Evolutionary conservation across 2,329 filamentous ascomycete genomes (phyloP).

Genomic region (Scedosporium minutisporum): DNA sequence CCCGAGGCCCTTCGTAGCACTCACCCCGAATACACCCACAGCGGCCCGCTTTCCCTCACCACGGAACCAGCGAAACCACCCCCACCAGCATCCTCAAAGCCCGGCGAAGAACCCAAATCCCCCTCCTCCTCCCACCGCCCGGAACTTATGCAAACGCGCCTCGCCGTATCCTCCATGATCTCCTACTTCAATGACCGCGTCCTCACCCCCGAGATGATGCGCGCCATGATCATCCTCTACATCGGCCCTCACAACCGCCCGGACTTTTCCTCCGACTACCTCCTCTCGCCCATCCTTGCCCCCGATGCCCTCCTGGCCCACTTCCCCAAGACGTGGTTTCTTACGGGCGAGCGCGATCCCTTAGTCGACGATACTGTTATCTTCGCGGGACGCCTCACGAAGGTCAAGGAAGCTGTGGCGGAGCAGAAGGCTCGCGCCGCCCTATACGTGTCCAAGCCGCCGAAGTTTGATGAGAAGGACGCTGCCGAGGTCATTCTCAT

Average conservation of each 20-base stretch:
- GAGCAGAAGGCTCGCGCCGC: constrained; percentile 9
- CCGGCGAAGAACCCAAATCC: background rate
- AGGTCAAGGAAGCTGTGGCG: constrained; percentile 55
- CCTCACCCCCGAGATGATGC: constrained; percentile 95
- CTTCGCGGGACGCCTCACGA: constrained; percentile 79
- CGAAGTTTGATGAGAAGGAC: constrained; percentile 30
- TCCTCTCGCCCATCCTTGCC: constrained; percentile 81
- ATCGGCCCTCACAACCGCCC: constrained; percentile 88
- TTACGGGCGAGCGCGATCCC: constrained; percentile 91
- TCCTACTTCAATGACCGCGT: constrained; percentile 97
- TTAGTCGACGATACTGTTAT: constrained; percentile 95
- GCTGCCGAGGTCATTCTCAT: constrained; percentile 69
- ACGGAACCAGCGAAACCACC: background rate
- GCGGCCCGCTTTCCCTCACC: constrained; percentile 25
- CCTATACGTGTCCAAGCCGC: constrained; percentile 10
- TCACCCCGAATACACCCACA: constrained; percentile 42
- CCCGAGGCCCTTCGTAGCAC: constrained; percentile 21
- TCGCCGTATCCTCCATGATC: constrained; percentile 94
- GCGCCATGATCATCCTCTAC: constrained; percentile 97
- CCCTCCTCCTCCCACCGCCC: constrained; percentile 38
- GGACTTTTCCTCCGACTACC: constrained; percentile 83
- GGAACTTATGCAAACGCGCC: constrained; percentile 63
- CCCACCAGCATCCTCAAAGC: background rate
- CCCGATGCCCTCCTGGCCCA: constrained; percentile 71
- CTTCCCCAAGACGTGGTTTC: constrained; percentile 91